A percentile compares a stretch with the other conserved stretches of the same genome.
phyloP scores from a whole-genome alignment of 495 filamentous ascomycete genomes.

The Immersiella caudata region DNA sequence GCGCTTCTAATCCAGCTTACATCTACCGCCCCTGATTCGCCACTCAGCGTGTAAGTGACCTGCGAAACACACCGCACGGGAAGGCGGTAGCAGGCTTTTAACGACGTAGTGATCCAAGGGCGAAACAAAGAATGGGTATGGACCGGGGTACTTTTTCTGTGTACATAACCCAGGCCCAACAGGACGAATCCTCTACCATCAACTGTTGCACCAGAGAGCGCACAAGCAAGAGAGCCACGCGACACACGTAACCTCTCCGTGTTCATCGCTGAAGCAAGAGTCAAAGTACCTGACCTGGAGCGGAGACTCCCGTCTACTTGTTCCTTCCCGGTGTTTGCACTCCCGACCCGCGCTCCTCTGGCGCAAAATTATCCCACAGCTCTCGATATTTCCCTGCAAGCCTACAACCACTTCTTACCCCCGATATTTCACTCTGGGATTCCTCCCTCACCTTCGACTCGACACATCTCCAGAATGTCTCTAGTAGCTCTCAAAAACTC shows the following conservation, averaged over 20 bases:
- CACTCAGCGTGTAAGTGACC: constrained; percentile 7
- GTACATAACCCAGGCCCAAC: neutral
- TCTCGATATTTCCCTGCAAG: neutral
- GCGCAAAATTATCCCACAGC: neutral
- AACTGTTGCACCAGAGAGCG: neutral
- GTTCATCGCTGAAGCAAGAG: neutral
- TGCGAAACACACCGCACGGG: neutral
- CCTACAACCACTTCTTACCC: neutral
- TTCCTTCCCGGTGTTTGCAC: neutral
- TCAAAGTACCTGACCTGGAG: neutral
- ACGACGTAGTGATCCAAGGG: neutral
- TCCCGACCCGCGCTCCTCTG: neutral
- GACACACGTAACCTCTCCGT: neutral
- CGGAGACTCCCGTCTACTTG: neutral
- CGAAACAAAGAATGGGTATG: neutral
- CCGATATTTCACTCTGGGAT: too few species aligned
- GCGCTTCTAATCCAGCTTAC: constrained; percentile 10
- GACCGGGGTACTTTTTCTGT: neutral
- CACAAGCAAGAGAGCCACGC: too few species aligned
- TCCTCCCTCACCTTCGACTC: too few species aligned
- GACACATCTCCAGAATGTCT: constrained; percentile 27
- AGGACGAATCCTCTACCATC: neutral
- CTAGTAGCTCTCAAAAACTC: constrained; percentile 35
- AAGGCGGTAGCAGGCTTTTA: neutral
- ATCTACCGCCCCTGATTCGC: neutral